Evolutionary conservation across 305 asterid genomes (phyloP).

Genomic region (Withania somnifera): DNA sequence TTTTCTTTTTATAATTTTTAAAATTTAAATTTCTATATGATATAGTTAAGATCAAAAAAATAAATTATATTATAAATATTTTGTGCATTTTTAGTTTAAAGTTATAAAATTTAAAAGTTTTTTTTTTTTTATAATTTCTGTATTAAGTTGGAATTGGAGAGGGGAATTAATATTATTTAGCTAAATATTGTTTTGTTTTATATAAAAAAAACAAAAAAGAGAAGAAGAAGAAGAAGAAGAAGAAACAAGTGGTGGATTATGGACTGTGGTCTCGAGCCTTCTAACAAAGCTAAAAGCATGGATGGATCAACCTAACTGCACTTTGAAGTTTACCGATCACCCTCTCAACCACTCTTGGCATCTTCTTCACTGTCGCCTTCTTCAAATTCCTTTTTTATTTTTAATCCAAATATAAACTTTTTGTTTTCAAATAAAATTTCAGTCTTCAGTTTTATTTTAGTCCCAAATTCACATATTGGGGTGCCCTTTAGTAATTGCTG

Average conservation of each 20-base stretch:
- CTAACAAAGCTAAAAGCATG: background rate
- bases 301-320: background rate
- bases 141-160: too few species aligned
- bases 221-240: background rate
- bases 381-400: background rate
- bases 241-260: background rate
- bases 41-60: too few species aligned
- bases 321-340: background rate
- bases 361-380: background rate
- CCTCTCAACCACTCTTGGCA: constrained; percentile 3
- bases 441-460: background rate
- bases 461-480: background rate
- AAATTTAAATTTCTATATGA: too few species aligned
- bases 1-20: too few species aligned
- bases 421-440: background rate
- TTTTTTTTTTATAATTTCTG: too few species aligned
- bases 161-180: too few species aligned
- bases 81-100: too few species aligned
- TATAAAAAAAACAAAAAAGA: background rate
- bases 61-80: too few species aligned
- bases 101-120: too few species aligned
- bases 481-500: too few species aligned
- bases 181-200: background rate
- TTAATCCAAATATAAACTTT: background rate
- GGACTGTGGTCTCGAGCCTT: background rate